Base-by-base conservation (phyloP, 495 filamentous ascomycete species). In the Aspergillus baeticus region DNA sequence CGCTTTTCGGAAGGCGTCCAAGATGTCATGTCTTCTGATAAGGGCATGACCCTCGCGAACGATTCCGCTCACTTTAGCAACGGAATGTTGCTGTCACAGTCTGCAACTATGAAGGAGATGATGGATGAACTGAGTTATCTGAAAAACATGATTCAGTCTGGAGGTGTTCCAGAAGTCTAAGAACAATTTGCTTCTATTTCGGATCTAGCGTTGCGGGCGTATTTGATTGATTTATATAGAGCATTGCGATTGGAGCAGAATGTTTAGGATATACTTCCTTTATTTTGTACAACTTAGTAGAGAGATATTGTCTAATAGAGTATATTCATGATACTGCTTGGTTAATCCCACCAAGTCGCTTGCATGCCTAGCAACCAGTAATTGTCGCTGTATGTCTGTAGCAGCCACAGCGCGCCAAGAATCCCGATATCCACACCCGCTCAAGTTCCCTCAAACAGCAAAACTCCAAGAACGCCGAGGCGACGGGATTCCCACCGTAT, bases 121-220 rank as follows among this genome's bases (percentile, higher is more conserved):
- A 72, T 82, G 63, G 73, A 81, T 54, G 80, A 82, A 49, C 58
- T 82, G 36, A 77, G 74, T 48, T 81, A 82, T 55, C 65, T 81
- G 56, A 77, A 76, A 53, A 69, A 72, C n/a, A 71, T 79, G 59
- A 81, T 82, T 36, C 72, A 76, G 50, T 64, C 68, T 58, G 69
- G 71, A 41, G 23, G 39, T 26, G 34, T 13, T 15, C 45, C 38
- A 61, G 67, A 65, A 50, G 61, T 49, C 6, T 55, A 48, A 29
- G 29, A 36, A 21, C 7, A 46, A 37, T 29, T 22, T 37, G 31
- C 47, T 45, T 45, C 36, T 50, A 26, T 37, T 38, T 37, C n/a
- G 11, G 51, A 44, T 23, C n/a, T 38, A 51, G 33, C 31, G 7
- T 51, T 37, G 47, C 21, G 33, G 33, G 17, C 34, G 38, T 38